Conservation (phyloP, 2,329 filamentous ascomycete genomes). For the Hirsutella thompsonii region DNA sequence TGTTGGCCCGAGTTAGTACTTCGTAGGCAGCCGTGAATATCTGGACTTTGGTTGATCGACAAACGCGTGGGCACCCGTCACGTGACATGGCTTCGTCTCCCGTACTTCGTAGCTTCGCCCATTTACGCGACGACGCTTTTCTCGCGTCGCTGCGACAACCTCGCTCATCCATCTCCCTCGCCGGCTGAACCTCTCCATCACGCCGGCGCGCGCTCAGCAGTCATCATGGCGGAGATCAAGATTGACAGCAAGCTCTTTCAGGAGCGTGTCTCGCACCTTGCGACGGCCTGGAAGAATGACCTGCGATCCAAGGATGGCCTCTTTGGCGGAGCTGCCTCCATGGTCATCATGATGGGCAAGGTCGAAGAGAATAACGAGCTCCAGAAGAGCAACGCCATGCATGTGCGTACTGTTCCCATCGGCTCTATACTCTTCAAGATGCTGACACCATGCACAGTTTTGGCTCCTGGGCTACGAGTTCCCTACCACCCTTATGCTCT, state of each 20-base stretch:
- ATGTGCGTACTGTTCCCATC: constrained; percentile 44
- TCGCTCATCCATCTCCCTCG: constrained; percentile 7
- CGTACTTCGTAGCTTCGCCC: constrained; percentile 10
- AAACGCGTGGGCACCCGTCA: constrained; percentile 16
- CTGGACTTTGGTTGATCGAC: no score
- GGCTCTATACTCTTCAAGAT: not conserved
- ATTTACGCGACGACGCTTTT: constrained; percentile 30
- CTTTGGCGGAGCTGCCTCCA: constrained; percentile 77
- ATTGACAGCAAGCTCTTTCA: constrained; percentile 93
- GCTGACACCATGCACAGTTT: constrained; percentile 45
- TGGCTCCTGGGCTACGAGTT: constrained; percentile 99
- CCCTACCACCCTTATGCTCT: constrained; percentile 84
- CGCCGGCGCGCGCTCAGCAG: constrained; percentile 18
- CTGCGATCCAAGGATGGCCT: constrained; percentile 75
- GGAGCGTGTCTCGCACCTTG: constrained; percentile 77
- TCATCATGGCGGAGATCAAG: constrained; percentile 67
- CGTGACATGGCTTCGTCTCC: constrained; percentile 15
- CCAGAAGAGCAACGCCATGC: constrained; percentile 92
- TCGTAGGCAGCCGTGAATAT: no score
- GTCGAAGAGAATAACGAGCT: constrained; percentile 78
- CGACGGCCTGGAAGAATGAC: constrained; percentile 91
- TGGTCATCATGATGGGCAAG: constrained; percentile 89
- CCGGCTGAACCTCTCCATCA: constrained; percentile 4
- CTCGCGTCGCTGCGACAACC: constrained; percentile 21
- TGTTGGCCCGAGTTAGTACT: no score